A percentile compares a stretch with the other conserved stretches of the same genome.
Conservation (phyloP, 257 asterid genomes). For the Anisodus tanguticus region DNA sequence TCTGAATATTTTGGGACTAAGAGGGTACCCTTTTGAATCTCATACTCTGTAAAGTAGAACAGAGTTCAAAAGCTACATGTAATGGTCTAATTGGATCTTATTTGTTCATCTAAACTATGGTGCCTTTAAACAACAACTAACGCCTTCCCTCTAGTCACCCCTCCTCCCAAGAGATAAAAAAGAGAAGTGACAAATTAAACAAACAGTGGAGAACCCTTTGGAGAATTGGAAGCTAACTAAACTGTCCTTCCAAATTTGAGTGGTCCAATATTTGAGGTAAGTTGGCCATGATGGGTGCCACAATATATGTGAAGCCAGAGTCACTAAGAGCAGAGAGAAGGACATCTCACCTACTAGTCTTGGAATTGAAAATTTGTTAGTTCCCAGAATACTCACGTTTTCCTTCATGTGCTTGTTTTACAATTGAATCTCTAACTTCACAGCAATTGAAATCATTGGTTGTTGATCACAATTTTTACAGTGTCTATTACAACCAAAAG, state of each 20-base stretch:
- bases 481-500: too few relatives aligned
- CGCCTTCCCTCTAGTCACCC: not conserved
- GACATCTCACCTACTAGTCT: constrained; percentile 24
- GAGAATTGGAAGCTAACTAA: not conserved
- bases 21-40: not conserved
- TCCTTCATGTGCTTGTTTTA: constrained; percentile 7
- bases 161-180: not conserved
- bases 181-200: not conserved
- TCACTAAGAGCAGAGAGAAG: not conserved
- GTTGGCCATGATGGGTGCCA: constrained; percentile 27
- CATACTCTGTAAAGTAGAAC: not conserved
- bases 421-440: not conserved
- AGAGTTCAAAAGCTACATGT: not conserved
- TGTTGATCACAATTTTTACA: too few relatives aligned
- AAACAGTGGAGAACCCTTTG: not conserved
- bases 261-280: not conserved
- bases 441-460: not conserved
- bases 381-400: constrained; percentile 28
- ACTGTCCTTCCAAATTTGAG: not conserved
- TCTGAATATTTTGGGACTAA: too few relatives aligned
- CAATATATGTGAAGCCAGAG: constrained; percentile 14
- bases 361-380: not conserved
- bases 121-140: not conserved
- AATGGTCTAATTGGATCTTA: too few relatives aligned
- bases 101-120: too few relatives aligned